A percentile compares a stretch with the other conserved stretches of the same genome.
phyloP scores from a whole-genome alignment of 1,284 basidiomycete genomes.

The Trichosporon sp. region DNA sequence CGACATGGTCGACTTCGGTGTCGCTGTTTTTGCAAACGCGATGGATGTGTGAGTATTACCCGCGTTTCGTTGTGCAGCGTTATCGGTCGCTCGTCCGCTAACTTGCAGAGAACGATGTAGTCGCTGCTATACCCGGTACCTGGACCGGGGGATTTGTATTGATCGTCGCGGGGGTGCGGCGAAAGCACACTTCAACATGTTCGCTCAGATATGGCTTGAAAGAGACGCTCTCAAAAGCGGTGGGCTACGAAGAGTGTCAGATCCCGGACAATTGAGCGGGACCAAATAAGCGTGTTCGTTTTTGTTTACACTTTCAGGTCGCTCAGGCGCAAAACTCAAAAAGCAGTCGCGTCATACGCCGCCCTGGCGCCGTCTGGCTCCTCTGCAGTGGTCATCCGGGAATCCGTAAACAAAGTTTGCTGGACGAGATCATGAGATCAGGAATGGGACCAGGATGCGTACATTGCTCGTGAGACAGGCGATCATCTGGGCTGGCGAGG shows the following conservation, averaged over 20 bases:
- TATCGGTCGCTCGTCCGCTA: too few relatives aligned
- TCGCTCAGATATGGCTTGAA: too few relatives aligned
- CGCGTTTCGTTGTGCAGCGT: too few relatives aligned
- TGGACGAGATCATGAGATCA: conserved; percentile 3
- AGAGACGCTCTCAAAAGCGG: background rate
- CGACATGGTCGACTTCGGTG: too few relatives aligned
- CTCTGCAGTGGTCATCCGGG: background rate
- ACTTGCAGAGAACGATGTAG: too few relatives aligned
- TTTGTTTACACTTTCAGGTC: conserved; percentile 6
- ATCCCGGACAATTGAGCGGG: background rate
- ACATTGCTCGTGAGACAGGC: background rate
- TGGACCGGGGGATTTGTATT: too few relatives aligned
- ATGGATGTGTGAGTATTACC: too few relatives aligned
- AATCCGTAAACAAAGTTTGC: background rate
- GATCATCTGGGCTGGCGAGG: background rate
- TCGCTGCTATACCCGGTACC: too few relatives aligned
- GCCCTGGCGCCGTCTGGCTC: background rate
- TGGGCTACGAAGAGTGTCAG: conserved; percentile 1
- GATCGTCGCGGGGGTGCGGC: too few relatives aligned
- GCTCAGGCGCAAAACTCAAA: conserved; percentile 2
- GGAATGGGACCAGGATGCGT: background rate
- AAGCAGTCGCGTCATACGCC: background rate
- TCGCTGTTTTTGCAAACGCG: too few relatives aligned
- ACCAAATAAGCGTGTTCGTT: background rate
- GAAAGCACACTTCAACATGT: too few relatives aligned